A percentile compares a stretch with the other conserved stretches of the same genome.
These are phyloP conservation scores for Lenwebbia sp. DNA, from an alignment of 345 rosid species.

Conservation along the genomic window DNA sequence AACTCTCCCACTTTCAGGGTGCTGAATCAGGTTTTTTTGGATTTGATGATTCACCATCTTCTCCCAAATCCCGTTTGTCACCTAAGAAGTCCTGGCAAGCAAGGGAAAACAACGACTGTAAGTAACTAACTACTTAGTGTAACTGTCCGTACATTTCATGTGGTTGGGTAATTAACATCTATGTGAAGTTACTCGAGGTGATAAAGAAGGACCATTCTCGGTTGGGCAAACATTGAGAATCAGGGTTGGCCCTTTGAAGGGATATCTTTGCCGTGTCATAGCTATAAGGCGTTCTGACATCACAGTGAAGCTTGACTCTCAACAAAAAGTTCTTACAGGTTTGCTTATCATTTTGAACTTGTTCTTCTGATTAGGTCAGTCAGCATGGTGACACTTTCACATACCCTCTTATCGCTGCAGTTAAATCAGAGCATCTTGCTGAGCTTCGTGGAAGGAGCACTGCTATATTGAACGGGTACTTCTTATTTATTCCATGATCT, in stretches of 20 bases:
- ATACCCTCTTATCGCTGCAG: constrained; percentile 28
- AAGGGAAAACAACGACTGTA: constrained; percentile 49
- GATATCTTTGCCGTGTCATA: constrained; percentile 85
- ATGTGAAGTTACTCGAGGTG: constrained; percentile 63
- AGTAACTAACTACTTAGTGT: constrained; percentile 11
- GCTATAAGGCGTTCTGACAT: constrained; percentile 67
- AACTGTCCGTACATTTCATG: neutral
- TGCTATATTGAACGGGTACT: constrained; percentile 7
- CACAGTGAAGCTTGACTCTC: constrained; percentile 90
- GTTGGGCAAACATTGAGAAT: constrained; percentile 91
- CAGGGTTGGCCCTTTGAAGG: constrained; percentile 85
- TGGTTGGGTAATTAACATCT: constrained; percentile 6
- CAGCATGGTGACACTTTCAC: neutral
- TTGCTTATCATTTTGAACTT: constrained; percentile 1
- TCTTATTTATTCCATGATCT: neutral
- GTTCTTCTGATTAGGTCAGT: neutral
- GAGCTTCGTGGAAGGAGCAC: constrained; percentile 74
- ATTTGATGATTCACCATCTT: constrained; percentile 51
- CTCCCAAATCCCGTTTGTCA: constrained; percentile 77
- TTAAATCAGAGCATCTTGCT: constrained; percentile 79
- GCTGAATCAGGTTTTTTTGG: constrained; percentile 34
- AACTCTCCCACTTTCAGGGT: constrained; percentile 28
- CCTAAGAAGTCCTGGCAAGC: constrained; percentile 56
- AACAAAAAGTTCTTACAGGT: constrained; percentile 84
- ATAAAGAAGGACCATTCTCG: constrained; percentile 54